Conservation (phyloP, 176 grass and related monocot species). For the Tillandsia leiboldiana region DNA sequence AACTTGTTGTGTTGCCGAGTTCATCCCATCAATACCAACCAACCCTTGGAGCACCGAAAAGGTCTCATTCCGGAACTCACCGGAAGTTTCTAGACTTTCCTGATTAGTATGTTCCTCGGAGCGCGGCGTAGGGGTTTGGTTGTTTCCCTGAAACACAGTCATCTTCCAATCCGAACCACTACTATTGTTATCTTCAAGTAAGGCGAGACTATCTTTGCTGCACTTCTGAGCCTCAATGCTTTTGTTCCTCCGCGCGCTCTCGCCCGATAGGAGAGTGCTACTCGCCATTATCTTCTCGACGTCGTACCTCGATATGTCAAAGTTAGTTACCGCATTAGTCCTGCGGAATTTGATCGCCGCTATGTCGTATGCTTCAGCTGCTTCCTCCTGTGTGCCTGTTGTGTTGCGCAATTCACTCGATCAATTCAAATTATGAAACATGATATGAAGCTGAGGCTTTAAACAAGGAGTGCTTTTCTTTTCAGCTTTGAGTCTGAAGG, state of each 20-base stretch:
- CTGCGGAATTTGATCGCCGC: conserved; percentile 96
- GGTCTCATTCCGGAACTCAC: conserved; percentile 21
- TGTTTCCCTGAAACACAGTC: conserved; percentile 8
- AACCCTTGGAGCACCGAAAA: conserved; percentile 33
- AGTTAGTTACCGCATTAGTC: conserved; percentile 93
- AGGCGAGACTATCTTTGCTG: conserved; percentile 2
- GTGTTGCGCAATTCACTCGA: neutral
- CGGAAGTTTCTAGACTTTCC: neutral
- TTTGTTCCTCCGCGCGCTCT: conserved; percentile 44
- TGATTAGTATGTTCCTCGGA: conserved; percentile 9
- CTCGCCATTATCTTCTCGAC: conserved; percentile 90
- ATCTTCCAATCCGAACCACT: conserved; percentile 16
- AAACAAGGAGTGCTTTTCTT: neutral
- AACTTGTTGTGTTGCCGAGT: neutral
- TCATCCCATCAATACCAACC: conserved; percentile 16
- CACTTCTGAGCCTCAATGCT: neutral
- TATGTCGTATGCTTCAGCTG: conserved; percentile 94
- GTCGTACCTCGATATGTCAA: conserved; percentile 76
- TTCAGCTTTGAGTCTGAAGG: conserved; percentile 17
- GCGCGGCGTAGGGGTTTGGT: neutral
- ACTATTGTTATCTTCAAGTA: conserved; percentile 10
- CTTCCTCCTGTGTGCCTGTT: conserved; percentile 85
- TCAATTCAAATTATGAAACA: neutral
- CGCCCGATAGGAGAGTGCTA: conserved; percentile 59
- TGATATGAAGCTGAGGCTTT: neutral